Conservation (phyloP, 179 eudicot species). For the Silene coronaria region DNA sequence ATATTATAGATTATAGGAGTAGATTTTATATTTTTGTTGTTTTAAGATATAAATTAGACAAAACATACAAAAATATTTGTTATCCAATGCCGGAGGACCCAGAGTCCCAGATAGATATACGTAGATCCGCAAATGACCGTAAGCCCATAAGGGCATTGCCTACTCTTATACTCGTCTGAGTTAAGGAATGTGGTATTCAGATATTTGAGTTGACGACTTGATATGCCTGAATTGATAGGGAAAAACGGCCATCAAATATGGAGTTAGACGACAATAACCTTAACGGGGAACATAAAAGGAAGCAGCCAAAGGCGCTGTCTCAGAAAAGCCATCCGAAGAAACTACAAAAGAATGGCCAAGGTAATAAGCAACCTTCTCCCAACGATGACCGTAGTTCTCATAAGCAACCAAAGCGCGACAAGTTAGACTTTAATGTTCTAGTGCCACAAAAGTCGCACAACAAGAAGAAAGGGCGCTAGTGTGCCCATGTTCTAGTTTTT, state of each 20-base stretch:
- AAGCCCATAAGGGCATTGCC: not conserved
- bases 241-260: slow-evolving; percentile 26
- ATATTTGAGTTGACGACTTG: not conserved
- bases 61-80: not conserved
- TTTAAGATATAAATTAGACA: not conserved
- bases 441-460: slow-evolving; percentile 54
- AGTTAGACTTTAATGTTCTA: slow-evolving; percentile 67
- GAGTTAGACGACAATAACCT: slow-evolving; percentile 24
- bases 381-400: slow-evolving; percentile 32
- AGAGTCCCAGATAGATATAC: not conserved
- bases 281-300: slow-evolving; percentile 58
- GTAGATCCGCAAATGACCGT: not conserved
- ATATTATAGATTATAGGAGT: no score
- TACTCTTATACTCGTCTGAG: not conserved
- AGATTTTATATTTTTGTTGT: no score
- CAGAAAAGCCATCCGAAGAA: slow-evolving; percentile 37
- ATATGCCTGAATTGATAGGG: slow-evolving; percentile 32
- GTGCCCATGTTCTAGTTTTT: slow-evolving; percentile 9
- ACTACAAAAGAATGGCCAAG: slow-evolving; percentile 33
- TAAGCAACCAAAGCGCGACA: slow-evolving; percentile 54
- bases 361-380: slow-evolving; percentile 36
- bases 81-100: no score
- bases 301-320: slow-evolving; percentile 37
- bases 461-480: slow-evolving; percentile 34
- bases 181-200: not conserved